Evolutionary conservation across 164 flowering plant genomes (phyloP), one percentile per base, ranked within the genome.

Genomic region (Sedum album): DNA sequence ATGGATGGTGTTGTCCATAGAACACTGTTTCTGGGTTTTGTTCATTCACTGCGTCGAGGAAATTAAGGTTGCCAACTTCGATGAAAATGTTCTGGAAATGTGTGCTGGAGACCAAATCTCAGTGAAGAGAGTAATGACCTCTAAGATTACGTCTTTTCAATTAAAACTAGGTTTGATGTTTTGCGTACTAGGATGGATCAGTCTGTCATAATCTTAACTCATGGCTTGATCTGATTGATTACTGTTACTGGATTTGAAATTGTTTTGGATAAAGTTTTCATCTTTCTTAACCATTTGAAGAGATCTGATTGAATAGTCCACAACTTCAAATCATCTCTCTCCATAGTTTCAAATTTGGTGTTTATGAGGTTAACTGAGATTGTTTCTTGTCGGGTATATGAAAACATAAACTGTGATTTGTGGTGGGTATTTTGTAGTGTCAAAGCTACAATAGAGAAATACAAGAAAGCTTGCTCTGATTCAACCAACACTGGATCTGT

Each of bases 391-490:
- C n/a, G n/a, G n/a, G n/a, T n/a, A n/a, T n/a, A n/a, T n/a, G n/a
- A n/a, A n/a, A n/a, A n/a, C n/a, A n/a, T n/a, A 2, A 28, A 11
- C 20, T 64, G 57, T 51, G 23, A 53, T 21, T 53, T 53, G 28
- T 53, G 28, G 8, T 53, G 28, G 7, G 13, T 53, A 14, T 67
- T 71, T 70, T 73, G 72, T 86, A 92, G 97, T 78, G 97, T 92
- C 1, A 88, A 86, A 74, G 70, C 78, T 51, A 92, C 97, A 63
- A 88, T 92, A 75, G 92, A 89, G 18, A 85, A 96, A 87, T 92
- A 92, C 85, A 92, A 92, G 84, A 92, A 92, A 79, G 83, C 94
- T 10, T 71, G 76, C 48, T 65, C 89, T n/a, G 94, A 86, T 76
- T 72, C 87, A 25, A 70, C 94, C 26, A 85, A 74, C 57, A 65